Conservation (phyloP, 768 basidiomycete genomes). For the Pisolithus microcarpus region DNA sequence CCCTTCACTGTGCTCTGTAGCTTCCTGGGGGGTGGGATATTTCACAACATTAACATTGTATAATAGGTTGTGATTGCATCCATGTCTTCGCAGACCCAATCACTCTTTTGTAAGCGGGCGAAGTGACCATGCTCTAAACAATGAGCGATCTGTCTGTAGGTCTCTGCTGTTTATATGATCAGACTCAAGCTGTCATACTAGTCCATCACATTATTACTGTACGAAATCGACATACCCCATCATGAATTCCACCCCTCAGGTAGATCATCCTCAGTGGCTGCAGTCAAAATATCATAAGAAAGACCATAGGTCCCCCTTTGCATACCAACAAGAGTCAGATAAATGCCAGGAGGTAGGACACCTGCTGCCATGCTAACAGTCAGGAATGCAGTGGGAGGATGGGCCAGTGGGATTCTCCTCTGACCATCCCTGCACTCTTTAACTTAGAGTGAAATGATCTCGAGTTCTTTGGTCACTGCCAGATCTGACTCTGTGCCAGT, state of each 20-base stretch:
- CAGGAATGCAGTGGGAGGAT: too few species aligned
- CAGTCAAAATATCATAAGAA: background rate
- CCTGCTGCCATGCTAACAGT: too few species aligned
- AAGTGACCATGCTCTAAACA: background rate
- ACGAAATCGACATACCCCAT: background rate
- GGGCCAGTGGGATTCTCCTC: too few species aligned
- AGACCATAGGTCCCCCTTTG: conserved; percentile 2
- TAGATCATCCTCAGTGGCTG: background rate
- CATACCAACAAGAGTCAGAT: background rate
- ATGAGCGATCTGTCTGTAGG: background rate
- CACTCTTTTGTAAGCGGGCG: background rate
- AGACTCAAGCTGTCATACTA: background rate
- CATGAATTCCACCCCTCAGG: background rate
- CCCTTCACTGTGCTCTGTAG: background rate
- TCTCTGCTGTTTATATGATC: background rate
- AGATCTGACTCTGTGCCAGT: too few species aligned
- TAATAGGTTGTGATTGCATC: background rate
- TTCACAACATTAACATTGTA: background rate
- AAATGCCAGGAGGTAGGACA: background rate
- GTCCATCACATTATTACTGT: background rate
- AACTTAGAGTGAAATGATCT: too few species aligned
- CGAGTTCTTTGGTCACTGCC: too few species aligned
- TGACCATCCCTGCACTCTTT: too few species aligned
- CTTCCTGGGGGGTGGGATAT: background rate
- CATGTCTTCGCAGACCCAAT: background rate